Percentiles rank a stretch among this genome's conserved stretches.
Evolutionary conservation across 2,329 filamentous ascomycete species (phyloP).

Genomic region (Alternaria sp.): DNA sequence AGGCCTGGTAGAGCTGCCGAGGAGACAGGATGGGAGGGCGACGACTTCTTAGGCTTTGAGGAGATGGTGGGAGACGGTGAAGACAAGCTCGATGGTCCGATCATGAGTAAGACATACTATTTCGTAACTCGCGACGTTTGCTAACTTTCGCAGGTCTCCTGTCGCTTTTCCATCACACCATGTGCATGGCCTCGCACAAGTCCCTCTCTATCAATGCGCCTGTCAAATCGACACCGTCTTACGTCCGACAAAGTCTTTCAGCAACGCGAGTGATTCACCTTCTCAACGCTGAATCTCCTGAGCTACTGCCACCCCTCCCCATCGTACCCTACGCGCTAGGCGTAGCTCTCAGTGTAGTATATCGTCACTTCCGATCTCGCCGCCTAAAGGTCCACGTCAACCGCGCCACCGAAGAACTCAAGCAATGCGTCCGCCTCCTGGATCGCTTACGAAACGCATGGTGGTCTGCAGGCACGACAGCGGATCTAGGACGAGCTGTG

Average conservation of each 20-base stretch:
- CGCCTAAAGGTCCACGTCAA: conserved; percentile 58
- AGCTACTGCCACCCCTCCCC: conserved; percentile 60
- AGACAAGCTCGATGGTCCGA: conserved; percentile 48
- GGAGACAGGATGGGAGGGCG: conserved; percentile 57
- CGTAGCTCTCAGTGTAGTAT: conserved; percentile 64
- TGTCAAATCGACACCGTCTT: conserved; percentile 59
- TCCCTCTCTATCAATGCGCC: conserved; percentile 55
- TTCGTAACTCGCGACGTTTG: conserved; percentile 10
- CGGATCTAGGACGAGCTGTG: conserved; percentile 51
- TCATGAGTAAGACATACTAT: conserved; percentile 43
- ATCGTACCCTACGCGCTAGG: conserved; percentile 65
- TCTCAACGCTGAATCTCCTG: conserved; percentile 56
- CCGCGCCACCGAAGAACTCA: conserved; percentile 56
- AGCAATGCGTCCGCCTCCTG: conserved; percentile 55
- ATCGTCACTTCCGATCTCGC: conserved; percentile 64
- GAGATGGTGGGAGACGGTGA: conserved; percentile 53
- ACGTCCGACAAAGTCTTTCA: conserved; percentile 63
- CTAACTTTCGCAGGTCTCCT: conserved; percentile 54
- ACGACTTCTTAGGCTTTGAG: conserved; percentile 56
- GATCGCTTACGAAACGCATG: conserved; percentile 55
- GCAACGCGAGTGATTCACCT: conserved; percentile 65
- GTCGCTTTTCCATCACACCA: conserved; percentile 65
- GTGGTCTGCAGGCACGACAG: conserved; percentile 58
- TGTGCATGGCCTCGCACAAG: conserved; percentile 65
- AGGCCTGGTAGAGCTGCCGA: conserved; percentile 52